Evolutionary conservation across 2,329 filamentous ascomycete genomes (phyloP).

Genomic region (Xylaria sp.): DNA sequence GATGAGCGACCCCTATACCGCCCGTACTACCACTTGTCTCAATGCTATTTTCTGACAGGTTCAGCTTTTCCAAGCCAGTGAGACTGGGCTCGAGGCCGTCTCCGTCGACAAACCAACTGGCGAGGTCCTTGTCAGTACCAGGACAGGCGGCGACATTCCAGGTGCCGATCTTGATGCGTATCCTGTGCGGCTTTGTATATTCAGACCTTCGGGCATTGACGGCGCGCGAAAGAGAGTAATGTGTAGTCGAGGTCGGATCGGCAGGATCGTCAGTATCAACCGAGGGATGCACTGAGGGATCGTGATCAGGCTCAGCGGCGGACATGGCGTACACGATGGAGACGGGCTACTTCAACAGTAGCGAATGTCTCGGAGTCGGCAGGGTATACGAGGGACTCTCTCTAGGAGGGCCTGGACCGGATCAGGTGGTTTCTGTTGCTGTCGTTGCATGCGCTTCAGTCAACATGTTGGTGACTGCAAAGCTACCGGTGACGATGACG

Average conservation of each 20-base stretch:
- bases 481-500: not conserved
- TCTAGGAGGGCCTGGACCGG: conserved; percentile 1
- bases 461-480: conserved; percentile 30
- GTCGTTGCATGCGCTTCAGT: conserved; percentile 18
- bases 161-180: conserved; percentile 89
- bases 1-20: not conserved
- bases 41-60: conserved; percentile 55
- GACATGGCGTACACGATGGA: conserved; percentile 40
- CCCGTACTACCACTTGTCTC: conserved; percentile 43
- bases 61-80: conserved; percentile 68
- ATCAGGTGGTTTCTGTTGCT: conserved; percentile 11
- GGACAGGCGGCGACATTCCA: conserved; percentile 94
- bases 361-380: conserved; percentile 8
- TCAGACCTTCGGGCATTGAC: conserved; percentile 80
- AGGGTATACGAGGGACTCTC: not conserved
- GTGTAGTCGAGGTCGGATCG: conserved; percentile 59
- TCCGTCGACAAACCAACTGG: conserved; percentile 86
- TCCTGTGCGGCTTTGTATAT: conserved; percentile 78
- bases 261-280: conserved; percentile 60
- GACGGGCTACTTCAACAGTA: not conserved
- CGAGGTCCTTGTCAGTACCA: conserved; percentile 88
- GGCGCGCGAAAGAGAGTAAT: conserved; percentile 70
- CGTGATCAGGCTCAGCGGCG: conserved; percentile 43
- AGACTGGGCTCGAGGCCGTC: conserved; percentile 75
- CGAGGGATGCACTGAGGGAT: conserved; percentile 50